Evolutionary conservation across 2,329 filamentous ascomycete genomes (phyloP).

Genomic region (Fusarium subtropicale): DNA sequence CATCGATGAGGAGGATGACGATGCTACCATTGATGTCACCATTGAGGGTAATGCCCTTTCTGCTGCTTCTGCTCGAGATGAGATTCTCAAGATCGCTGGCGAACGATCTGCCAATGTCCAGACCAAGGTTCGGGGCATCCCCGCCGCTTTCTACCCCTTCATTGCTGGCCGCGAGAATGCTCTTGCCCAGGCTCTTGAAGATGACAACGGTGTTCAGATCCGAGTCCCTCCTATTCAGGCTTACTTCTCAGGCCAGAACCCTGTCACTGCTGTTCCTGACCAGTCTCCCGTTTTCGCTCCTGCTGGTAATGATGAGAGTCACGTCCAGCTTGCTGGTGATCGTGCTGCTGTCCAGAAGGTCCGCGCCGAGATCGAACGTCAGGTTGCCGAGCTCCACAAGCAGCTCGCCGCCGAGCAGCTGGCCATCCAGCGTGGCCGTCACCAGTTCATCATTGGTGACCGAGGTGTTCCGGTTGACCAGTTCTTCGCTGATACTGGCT

Average conservation of each 20-base stretch:
- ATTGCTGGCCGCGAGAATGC: constrained; percentile 83
- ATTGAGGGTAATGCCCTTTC: constrained; percentile 94
- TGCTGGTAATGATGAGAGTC: constrained; percentile 73
- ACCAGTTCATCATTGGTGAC: constrained; percentile 94
- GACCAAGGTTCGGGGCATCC: constrained; percentile 84
- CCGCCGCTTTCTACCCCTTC: constrained; percentile 95
- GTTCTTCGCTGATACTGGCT: constrained; percentile 91
- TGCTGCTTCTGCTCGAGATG: constrained; percentile 82
- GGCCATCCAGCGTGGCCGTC: constrained; percentile 84
- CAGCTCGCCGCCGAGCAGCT: constrained; percentile 82
- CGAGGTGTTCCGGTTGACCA: constrained; percentile 82
- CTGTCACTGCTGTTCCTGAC: constrained; percentile 69
- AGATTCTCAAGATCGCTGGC: constrained; percentile 87
- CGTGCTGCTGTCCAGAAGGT: constrained; percentile 83
- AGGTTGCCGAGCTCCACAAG: constrained; percentile 79
- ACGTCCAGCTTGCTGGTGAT: constrained; percentile 89
- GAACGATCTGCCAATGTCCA: constrained; percentile 86
- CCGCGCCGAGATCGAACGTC: constrained; percentile 82
- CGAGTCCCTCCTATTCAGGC: constrained; percentile 85
- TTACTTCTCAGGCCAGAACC: constrained; percentile 77
- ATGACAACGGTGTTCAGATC: constrained; percentile 81
- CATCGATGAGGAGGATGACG: constrained; percentile 78
- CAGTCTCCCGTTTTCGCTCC: constrained; percentile 77
- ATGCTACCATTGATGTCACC: constrained; percentile 83
- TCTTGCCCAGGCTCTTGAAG: constrained; percentile 75